Conservation (phyloP, 768 basidiomycete genomes). For the Trametes cingulata region DNA sequence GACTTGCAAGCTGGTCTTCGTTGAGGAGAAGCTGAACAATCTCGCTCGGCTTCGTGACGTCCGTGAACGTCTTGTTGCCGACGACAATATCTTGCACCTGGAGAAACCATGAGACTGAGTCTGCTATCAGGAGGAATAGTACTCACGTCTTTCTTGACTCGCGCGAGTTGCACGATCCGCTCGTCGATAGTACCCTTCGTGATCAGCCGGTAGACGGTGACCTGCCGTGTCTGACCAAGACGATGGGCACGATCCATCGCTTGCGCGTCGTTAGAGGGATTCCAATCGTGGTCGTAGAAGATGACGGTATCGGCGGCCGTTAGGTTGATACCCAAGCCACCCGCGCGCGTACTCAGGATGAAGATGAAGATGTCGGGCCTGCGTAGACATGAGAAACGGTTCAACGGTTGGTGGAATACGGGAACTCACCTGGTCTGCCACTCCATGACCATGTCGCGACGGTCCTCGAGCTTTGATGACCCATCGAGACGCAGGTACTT, state of each 20-base stretch:
- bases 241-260: slow-evolving; percentile 99
- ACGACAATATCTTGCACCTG: slow-evolving; percentile 99
- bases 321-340: slow-evolving; percentile 94
- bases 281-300: slow-evolving; percentile 96
- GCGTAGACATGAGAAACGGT: neutral
- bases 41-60: slow-evolving; percentile 92
- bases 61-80: slow-evolving; percentile 92
- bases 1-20: slow-evolving; percentile 85
- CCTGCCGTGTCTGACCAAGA: slow-evolving; percentile 94
- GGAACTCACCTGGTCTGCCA: slow-evolving; percentile 90
- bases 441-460: slow-evolving; percentile 98
- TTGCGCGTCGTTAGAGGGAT: slow-evolving; percentile 96
- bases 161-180: slow-evolving; percentile 92
- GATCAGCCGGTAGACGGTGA: slow-evolving; percentile 93
- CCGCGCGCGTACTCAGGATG: slow-evolving; percentile 90
- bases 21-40: slow-evolving; percentile 94
- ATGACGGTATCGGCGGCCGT: slow-evolving; percentile 96
- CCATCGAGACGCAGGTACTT: slow-evolving; percentile 94
- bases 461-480: slow-evolving; percentile 91
- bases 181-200: slow-evolving; percentile 96
- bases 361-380: slow-evolving; percentile 91
- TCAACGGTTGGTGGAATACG: neutral
- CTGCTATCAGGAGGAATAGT: slow-evolving; percentile 6
- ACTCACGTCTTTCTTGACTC: slow-evolving; percentile 94
- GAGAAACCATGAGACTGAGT: neutral